These are phyloP conservation scores for Dothidotthia symphoricarpi DNA, from an alignment of 2,329 filamentous ascomycete species.

Conservation along the genomic window DNA sequence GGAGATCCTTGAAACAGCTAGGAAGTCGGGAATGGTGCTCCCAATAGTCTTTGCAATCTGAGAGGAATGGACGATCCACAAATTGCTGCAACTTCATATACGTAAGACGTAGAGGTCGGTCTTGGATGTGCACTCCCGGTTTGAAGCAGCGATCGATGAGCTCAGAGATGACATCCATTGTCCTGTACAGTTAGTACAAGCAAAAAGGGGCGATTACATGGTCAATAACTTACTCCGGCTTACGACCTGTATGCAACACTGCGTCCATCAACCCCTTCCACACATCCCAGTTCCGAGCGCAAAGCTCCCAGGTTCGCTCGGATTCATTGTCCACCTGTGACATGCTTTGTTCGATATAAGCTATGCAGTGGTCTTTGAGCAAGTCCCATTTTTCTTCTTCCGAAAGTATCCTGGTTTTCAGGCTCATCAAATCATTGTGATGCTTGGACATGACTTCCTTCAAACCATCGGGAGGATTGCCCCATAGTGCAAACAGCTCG, in stretches of 20 bases:
- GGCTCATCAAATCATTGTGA: constrained; percentile 20
- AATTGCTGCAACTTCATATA: constrained; percentile 14
- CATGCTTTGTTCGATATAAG: constrained; percentile 13
- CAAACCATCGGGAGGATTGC: constrained; percentile 15
- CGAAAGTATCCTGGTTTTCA: constrained; percentile 15
- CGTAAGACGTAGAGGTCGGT: constrained; percentile 17
- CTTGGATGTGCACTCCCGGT: constrained; percentile 7
- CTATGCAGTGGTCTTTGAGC: constrained; percentile 18
- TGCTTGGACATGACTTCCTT: constrained; percentile 22
- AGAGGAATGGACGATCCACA: constrained; percentile 8
- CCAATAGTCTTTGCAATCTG: constrained; percentile 27
- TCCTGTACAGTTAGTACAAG: constrained; percentile 7
- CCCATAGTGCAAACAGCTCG: constrained; percentile 31
- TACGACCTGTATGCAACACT: constrained; percentile 3
- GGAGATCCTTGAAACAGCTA: constrained; percentile 32
- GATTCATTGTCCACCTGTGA: constrained; percentile 3
- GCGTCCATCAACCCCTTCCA: constrained; percentile 22
- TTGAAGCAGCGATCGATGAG: constrained; percentile 15
- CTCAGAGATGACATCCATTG: constrained; percentile 4
- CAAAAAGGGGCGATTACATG: not conserved
- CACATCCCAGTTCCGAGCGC: constrained; percentile 18
- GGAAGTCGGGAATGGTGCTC: constrained; percentile 15
- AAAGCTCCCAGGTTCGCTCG: constrained; percentile 13
- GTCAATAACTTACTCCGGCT: constrained; percentile 11
- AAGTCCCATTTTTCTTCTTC: constrained; percentile 15